Evolutionary conservation across 2,329 filamentous ascomycete genomes (phyloP).

Genomic region (Beauveria scarabaeidicola): DNA sequence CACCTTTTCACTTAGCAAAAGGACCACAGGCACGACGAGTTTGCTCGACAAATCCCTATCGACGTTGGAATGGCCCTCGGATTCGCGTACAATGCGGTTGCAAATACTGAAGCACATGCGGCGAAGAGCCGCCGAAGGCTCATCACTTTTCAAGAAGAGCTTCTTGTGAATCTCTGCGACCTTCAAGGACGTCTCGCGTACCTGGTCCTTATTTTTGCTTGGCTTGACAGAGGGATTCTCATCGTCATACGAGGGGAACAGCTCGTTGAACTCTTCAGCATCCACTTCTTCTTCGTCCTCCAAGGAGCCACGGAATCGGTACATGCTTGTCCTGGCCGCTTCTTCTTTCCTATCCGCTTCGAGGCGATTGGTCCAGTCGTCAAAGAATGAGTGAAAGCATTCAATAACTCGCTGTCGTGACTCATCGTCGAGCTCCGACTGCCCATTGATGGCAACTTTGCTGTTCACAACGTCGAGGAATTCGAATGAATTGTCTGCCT

Average conservation of each 20-base stretch:
- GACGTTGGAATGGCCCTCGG: constrained; percentile 19
- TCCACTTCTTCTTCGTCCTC: constrained; percentile 70
- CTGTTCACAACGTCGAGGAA: constrained; percentile 40
- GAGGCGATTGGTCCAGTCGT: constrained; percentile 71
- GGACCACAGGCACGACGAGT: constrained; percentile 57
- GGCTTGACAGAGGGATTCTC: constrained; percentile 26
- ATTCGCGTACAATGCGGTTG: constrained; percentile 26
- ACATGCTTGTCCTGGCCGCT: constrained; percentile 66
- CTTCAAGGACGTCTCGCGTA: constrained; percentile 49
- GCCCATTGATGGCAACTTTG: constrained; percentile 39
- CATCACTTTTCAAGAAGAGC: constrained; percentile 38
- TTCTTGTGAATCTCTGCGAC: constrained; percentile 52
- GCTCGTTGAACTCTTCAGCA: constrained; percentile 63
- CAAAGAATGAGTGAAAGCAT: constrained; percentile 64
- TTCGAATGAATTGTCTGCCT: constrained; percentile 31
- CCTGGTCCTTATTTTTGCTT: constrained; percentile 28
- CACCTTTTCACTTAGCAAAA: constrained; percentile 56
- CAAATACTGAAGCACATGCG: constrained; percentile 37
- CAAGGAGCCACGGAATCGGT: constrained; percentile 70
- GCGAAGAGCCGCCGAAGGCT: constrained; percentile 34
- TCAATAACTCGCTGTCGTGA: constrained; percentile 51
- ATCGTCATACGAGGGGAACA: constrained; percentile 73
- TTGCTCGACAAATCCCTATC: constrained; percentile 36
- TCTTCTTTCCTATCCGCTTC: constrained; percentile 67
- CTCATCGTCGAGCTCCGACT: constrained; percentile 29